Conservation (phyloP, 495 filamentous ascomycete species). For the Hypoxylon crocopeplum region DNA sequence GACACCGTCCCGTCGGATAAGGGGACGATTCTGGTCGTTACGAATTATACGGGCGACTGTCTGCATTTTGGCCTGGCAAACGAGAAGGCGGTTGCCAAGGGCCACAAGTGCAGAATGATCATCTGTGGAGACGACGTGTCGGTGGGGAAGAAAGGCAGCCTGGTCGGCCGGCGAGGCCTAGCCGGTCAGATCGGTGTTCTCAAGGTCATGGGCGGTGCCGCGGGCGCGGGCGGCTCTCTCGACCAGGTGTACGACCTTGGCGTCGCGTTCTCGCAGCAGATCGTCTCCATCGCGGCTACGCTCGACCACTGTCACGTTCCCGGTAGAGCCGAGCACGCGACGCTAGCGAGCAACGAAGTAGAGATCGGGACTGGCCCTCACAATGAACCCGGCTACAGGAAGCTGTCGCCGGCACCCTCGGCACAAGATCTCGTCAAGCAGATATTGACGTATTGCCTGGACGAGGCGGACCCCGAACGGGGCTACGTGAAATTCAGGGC, state of each 20-base stretch:
- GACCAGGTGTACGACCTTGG: constrained; percentile 65
- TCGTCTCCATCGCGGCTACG: constrained; percentile 66
- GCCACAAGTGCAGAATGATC: constrained; percentile 60
- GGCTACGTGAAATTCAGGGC: constrained; percentile 64
- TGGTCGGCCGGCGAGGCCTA: constrained; percentile 64
- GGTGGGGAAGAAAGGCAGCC: constrained; percentile 62
- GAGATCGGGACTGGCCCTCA: constrained; percentile 69
- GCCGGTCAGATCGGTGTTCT: constrained; percentile 60
- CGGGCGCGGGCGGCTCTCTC: constrained; percentile 58
- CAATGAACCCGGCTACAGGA: constrained; percentile 66
- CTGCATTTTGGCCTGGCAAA: constrained; percentile 69
- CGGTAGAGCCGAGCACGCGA: constrained; percentile 61
- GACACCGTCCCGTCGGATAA: constrained; percentile 61
- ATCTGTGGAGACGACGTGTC: constrained; percentile 68
- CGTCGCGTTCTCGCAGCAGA: constrained; percentile 57
- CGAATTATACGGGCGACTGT: constrained; percentile 71
- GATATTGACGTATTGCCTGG: constrained; percentile 60
- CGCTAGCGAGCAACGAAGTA: constrained; percentile 53
- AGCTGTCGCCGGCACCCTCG: constrained; percentile 60
- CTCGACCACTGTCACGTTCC: constrained; percentile 71
- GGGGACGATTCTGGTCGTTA: constrained; percentile 67
- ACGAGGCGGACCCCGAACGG: constrained; percentile 61
- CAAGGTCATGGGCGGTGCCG: constrained; percentile 55
- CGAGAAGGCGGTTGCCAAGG: constrained; percentile 64
- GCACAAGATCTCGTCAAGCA: constrained; percentile 60